A percentile compares a stretch with the other conserved stretches of the same genome.
Evolutionary conservation across 331 rosid genomes (phyloP).

Genomic region (Stylosanthes scabra): DNA sequence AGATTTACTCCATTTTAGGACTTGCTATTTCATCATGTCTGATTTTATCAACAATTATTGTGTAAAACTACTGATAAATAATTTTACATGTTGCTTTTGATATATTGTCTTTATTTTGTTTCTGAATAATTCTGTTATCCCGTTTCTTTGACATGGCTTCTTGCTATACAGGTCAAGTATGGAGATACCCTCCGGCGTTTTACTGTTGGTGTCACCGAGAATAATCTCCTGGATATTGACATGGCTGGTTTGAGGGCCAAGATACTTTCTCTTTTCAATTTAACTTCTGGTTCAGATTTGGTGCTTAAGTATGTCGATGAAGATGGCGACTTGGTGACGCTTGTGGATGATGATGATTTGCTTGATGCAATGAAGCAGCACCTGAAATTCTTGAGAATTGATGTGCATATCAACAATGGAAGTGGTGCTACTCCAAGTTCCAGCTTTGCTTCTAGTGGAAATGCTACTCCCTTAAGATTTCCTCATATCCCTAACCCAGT

Average conservation of each 20-base stretch:
- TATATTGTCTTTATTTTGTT: neutral
- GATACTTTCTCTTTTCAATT: conserved; percentile 56
- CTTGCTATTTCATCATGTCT: neutral
- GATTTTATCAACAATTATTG: neutral
- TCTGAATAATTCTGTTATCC: neutral
- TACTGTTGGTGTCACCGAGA: conserved; percentile 55
- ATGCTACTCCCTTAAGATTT: conserved; percentile 57
- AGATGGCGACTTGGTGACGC: conserved; percentile 88
- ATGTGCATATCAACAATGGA: conserved; percentile 57
- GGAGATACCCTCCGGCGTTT: conserved; percentile 86
- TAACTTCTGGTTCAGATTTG: conserved; percentile 58
- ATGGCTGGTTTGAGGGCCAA: conserved; percentile 67
- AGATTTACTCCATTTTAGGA: neutral
- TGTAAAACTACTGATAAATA: conserved; percentile 9
- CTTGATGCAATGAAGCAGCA: conserved; percentile 73
- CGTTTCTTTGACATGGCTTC: conserved; percentile 17
- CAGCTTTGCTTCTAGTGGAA: conserved; percentile 53
- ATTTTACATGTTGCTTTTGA: neutral
- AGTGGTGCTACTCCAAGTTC: conserved; percentile 43
- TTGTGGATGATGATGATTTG: conserved; percentile 84
- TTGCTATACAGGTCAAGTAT: conserved; percentile 63
- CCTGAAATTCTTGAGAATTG: conserved; percentile 74
- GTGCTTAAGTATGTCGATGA: conserved; percentile 78
- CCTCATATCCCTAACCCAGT: conserved; percentile 33
- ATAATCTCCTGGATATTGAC: conserved; percentile 67